Evolutionary conservation across 2,329 filamentous ascomycete genomes (phyloP).

Genomic region (Penicillium sclerotigenum): DNA sequence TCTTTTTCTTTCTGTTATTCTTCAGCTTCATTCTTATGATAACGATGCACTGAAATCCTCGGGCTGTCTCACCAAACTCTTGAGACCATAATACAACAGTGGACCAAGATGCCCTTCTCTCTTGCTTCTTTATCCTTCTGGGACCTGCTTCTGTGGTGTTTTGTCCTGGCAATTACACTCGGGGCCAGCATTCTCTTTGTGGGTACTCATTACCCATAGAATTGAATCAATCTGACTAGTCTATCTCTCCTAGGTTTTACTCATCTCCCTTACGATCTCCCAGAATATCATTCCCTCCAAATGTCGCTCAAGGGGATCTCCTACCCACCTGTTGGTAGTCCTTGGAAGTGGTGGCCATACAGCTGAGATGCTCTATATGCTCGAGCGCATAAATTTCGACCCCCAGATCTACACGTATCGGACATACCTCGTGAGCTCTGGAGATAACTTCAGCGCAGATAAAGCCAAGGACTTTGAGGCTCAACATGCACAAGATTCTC

Average conservation of each 20-base stretch:
- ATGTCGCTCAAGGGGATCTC: constrained; percentile 29
- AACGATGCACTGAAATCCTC: not conserved
- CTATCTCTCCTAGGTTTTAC: constrained; percentile 21
- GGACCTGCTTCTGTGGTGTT: not conserved
- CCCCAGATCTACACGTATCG: constrained; percentile 58
- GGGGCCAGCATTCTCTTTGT: not conserved
- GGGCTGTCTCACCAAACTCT: not conserved
- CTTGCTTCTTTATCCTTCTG: not conserved
- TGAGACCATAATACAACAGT: not conserved
- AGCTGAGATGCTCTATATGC: constrained; percentile 86
- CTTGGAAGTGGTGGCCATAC: constrained; percentile 94
- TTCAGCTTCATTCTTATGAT: not conserved
- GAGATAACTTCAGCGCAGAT: constrained; percentile 67
- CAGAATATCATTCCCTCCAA: constrained; percentile 30
- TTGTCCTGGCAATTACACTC: not conserved
- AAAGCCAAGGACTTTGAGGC: constrained; percentile 64
- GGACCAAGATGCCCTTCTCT: not conserved
- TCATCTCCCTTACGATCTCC: constrained; percentile 28
- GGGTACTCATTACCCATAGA: not conserved
- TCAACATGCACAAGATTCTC: constrained; percentile 19
- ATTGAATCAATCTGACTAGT: constrained; percentile 10
- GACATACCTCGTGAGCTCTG: constrained; percentile 76
- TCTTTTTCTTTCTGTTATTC: not conserved
- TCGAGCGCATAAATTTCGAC: constrained; percentile 57
- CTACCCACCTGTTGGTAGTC: constrained; percentile 69